Conservation (phyloP, 2,329 filamentous ascomycete genomes). For the Pseudocercospora ulei region DNA sequence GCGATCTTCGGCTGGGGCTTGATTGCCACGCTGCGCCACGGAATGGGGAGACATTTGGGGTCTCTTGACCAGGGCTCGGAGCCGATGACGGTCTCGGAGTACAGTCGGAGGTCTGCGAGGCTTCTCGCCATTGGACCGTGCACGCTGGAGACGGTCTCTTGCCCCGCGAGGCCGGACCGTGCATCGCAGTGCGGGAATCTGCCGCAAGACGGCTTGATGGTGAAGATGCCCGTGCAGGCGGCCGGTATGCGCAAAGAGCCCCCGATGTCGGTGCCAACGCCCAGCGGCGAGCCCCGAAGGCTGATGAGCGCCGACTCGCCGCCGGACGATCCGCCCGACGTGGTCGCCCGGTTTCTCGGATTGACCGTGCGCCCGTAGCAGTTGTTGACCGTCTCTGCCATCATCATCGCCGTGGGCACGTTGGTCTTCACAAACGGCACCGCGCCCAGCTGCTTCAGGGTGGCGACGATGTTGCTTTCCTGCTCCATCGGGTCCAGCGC, state of each 20-base stretch:
- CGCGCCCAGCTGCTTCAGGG: conserved; percentile 52
- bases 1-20: conserved; percentile 50
- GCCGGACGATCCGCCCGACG: conserved; percentile 56
- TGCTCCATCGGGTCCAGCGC: conserved; percentile 49
- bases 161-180: conserved; percentile 52
- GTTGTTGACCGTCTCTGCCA: conserved; percentile 57
- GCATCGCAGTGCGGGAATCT: conserved; percentile 50
- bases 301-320: conserved; percentile 56
- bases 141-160: conserved; percentile 55
- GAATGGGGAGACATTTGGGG: conserved; percentile 45
- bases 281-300: conserved; percentile 51
- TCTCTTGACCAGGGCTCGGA: conserved; percentile 47
- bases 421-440: conserved; percentile 63
- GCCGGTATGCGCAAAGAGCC: conserved; percentile 50
- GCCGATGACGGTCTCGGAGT: conserved; percentile 37
- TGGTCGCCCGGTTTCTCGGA: conserved; percentile 50
- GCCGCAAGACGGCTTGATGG: conserved; percentile 49
- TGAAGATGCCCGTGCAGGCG: conserved; percentile 51
- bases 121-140: conserved; percentile 54
- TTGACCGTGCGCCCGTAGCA: conserved; percentile 50
- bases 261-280: conserved; percentile 56
- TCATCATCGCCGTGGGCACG: conserved; percentile 60
- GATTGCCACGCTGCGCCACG: conserved; percentile 43
- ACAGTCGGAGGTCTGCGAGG: conserved; percentile 45
- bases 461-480: conserved; percentile 50